Percentiles rank a stretch among this genome's conserved stretches.
phyloP scores from a whole-genome alignment of 495 filamentous ascomycete species.

The Massariosphaeria phaeospora region DNA sequence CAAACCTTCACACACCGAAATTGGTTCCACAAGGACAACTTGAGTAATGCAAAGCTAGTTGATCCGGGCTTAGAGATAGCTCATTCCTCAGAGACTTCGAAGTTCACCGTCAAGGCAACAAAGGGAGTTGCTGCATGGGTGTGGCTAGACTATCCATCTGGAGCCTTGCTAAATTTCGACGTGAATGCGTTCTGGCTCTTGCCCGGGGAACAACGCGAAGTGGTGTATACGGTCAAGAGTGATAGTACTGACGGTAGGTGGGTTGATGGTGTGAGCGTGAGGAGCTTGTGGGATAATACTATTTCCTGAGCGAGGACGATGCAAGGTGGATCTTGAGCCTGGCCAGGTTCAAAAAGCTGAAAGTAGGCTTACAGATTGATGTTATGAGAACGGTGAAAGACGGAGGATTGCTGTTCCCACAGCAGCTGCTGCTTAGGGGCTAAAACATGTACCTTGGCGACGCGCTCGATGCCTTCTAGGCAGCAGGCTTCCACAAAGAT shows the following conservation, averaged over 20 bases:
- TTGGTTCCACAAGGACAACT: slow-evolving; percentile 51
- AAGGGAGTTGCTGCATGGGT: slow-evolving; percentile 60
- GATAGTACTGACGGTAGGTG: slow-evolving; percentile 48
- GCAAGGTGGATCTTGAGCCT: too few relatives aligned
- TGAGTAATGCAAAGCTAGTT: slow-evolving; percentile 50
- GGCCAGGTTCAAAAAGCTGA: too few relatives aligned
- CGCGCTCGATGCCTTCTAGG: too few relatives aligned
- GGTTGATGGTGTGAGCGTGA: slow-evolving; percentile 52
- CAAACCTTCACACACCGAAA: slow-evolving; percentile 54
- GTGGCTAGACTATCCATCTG: slow-evolving; percentile 60
- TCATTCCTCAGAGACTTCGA: slow-evolving; percentile 38
- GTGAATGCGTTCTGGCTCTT: slow-evolving; percentile 56
- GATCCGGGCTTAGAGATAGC: slow-evolving; percentile 52
- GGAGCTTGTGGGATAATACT: slow-evolving; percentile 63
- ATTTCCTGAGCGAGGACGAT: slow-evolving; percentile 23
- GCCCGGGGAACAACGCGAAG: slow-evolving; percentile 50
- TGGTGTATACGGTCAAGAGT: slow-evolving; percentile 49
- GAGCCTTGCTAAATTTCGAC: slow-evolving; percentile 56
- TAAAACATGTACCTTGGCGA: too few relatives aligned
- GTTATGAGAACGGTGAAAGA: too few relatives aligned
- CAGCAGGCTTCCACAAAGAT: too few relatives aligned
- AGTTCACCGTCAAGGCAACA: slow-evolving; percentile 56
- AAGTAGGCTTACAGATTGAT: too few relatives aligned
- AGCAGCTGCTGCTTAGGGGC: too few relatives aligned
- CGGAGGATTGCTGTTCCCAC: too few relatives aligned